phyloP scores from a whole-genome alignment of 805 yeast species.

The Yamadazyma philogaea region DNA sequence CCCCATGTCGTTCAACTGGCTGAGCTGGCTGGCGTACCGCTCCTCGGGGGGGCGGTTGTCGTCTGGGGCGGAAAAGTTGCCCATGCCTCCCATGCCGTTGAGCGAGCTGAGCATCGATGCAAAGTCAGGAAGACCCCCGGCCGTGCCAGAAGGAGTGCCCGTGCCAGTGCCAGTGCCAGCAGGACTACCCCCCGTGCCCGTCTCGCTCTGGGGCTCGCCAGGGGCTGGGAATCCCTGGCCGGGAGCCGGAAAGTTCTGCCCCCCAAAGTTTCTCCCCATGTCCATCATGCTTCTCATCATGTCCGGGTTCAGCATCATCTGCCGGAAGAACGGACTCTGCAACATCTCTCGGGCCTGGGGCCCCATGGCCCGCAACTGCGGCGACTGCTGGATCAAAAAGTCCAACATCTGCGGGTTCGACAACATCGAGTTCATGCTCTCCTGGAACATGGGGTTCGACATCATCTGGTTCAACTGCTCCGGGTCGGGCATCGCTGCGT shows the following conservation, averaged over 20 bases:
- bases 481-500: constrained; percentile 62
- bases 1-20: constrained; percentile 50
- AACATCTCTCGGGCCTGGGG: constrained; percentile 85
- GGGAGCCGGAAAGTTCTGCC: constrained; percentile 33
- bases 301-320: constrained; percentile 71
- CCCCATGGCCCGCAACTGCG: constrained; percentile 81
- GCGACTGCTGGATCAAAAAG: constrained; percentile 74
- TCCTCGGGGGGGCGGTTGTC: constrained; percentile 48
- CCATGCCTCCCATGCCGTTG: constrained; percentile 55
- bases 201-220: constrained; percentile 1
- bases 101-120: constrained; percentile 38
- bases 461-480: constrained; percentile 73
- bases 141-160: constrained; percentile 12
- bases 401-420: constrained; percentile 88
- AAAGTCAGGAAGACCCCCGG: constrained; percentile 34
- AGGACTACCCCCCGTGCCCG: no score
- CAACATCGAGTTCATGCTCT: constrained; percentile 76
- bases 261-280: constrained; percentile 50
- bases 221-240: constrained; percentile 37
- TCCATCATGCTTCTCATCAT: constrained; percentile 79
- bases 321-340: constrained; percentile 79
- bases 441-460: constrained; percentile 78
- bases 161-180: constrained; percentile 12
- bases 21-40: constrained; percentile 40
- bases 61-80: constrained; percentile 34